Evolutionary conservation across 1,284 basidiomycete species (phyloP), one percentile per base, ranked within the genome.

Genomic region (Sanghuangporus baumii): DNA sequence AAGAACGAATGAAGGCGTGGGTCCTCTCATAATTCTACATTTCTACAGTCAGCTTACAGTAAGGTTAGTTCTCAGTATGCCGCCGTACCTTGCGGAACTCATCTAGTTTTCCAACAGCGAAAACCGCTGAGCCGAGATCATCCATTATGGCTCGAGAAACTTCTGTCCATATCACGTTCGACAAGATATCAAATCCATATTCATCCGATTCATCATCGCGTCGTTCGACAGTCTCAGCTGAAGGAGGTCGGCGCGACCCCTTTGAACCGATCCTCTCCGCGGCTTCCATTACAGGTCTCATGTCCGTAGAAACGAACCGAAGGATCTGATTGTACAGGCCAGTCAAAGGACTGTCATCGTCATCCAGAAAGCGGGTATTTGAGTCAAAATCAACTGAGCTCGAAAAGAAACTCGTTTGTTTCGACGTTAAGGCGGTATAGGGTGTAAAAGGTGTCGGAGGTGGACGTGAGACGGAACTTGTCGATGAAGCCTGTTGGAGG

Each of bases 161-260:
- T 72, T 94, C 92, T 20, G 88, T 87, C 92, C 94, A 97, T 11
- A 98, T 76, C 2, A 96, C 91, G 68, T 92, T 89, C 0, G 89
- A 83, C 78, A 96, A 83, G 61, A 97, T 86, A 66, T 93, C 84
- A 71, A 94, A 96, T 1, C 83, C 81, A 18, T 80, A 72, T 12
- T 67, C 66, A n/a, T 71, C 70, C 31, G 61, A 48, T 38, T 31
- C 55, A 38, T 38, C 43, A 16, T 41, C 38, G 34, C 52, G 57
- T 11, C 47, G 63, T 38, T 43, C 31, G 7, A 36, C 43, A 11
- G n/a, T n/a, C 37, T 5, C 52, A n/a, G 52, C 34, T 18, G 37
- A 54, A 12, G 31, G 36, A 18, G 52, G 31, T 16, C 36, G 41
- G 8, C 31, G 23, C 14, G 38, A 23, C 4, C 52, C 52, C 9